Conservation (phyloP, 306 rosid species). For the Vigna unguiculata region DNA sequence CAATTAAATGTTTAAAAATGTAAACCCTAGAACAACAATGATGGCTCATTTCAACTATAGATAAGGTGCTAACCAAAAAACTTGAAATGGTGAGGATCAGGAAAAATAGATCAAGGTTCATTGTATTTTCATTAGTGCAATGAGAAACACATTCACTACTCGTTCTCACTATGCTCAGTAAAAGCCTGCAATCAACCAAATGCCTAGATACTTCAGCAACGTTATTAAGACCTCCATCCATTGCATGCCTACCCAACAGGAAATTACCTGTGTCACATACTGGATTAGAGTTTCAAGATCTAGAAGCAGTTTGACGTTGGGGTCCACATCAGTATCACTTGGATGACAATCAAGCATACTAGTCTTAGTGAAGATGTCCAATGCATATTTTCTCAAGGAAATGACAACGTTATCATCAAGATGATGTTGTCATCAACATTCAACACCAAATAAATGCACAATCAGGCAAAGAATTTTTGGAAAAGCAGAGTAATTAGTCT, state of each 20-base stretch:
- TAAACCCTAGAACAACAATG: slow-evolving; percentile 13
- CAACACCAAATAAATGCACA: no score
- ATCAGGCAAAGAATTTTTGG: no score
- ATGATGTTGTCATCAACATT: no score
- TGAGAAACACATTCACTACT: neutral
- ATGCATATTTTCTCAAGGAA: no score
- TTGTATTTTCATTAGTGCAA: neutral
- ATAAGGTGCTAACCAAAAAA: neutral
- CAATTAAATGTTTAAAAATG: neutral
- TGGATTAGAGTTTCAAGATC: no score
- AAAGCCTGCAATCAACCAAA: neutral
- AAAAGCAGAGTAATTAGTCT: no score
- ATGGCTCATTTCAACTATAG: neutral
- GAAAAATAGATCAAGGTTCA: slow-evolving; percentile 11
- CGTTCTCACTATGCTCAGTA: neutral
- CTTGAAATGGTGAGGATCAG: neutral
- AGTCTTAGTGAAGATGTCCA: no score
- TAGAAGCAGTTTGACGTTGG: no score
- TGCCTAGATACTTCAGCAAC: neutral
- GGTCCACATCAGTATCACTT: no score
- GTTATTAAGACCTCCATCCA: neutral
- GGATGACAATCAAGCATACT: no score
- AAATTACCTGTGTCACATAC: neutral
- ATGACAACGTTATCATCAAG: no score
- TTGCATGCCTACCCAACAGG: neutral